Evolutionary conservation across 2,329 filamentous ascomycete species (phyloP), one percentile per base, ranked within the genome.

Genomic region (Colletotrichum chlorophyti): DNA sequence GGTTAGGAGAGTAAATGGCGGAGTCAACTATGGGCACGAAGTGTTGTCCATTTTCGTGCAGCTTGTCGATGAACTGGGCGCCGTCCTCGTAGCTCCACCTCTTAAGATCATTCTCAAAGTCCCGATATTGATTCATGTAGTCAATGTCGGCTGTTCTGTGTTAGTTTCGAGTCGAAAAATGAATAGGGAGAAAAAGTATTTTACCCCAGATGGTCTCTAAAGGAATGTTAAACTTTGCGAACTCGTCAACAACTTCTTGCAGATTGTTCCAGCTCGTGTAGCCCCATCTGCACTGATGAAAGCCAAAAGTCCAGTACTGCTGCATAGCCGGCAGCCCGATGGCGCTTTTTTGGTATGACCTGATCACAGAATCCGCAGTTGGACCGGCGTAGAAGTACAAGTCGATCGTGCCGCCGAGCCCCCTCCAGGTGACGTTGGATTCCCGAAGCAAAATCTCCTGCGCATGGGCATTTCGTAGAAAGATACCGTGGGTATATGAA

Each of bases 241-340:
- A 91, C 69, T 85, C 87, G 59, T 84, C 82, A 5, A 91, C 81
- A 1, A 91, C 87, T 46, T 86, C 83, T 62, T 88, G 81, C 3
- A 91, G 68, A 24, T 85, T 79, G 1, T 84, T 83, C 85, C 89
- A 92, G 65, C 91, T 91, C 34, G 81, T 76, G 69, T 95, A 95
- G 1, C 91, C 91, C 87, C 91, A 95, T 58, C 90, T 83, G 65
- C 91, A 94, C 69, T 96, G 91, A 64, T 96, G 91, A 69, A 83
- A 94, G 1, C 92, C 92, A 60, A 96, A 85, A 0, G 88, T 86
- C 80, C 86, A 94, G 74, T 95, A 95, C 64, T 90, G 87, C 68
- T 93, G 89, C 85, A 94, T 87, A 0, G 87, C 87, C 1, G 91
- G 91, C 5, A 91, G 75, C 0, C 91, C 91, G 48, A 88, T 78